Base-by-base conservation (phyloP, 2,329 filamentous ascomycete genomes). In the Epichloe brachyelytri region DNA sequence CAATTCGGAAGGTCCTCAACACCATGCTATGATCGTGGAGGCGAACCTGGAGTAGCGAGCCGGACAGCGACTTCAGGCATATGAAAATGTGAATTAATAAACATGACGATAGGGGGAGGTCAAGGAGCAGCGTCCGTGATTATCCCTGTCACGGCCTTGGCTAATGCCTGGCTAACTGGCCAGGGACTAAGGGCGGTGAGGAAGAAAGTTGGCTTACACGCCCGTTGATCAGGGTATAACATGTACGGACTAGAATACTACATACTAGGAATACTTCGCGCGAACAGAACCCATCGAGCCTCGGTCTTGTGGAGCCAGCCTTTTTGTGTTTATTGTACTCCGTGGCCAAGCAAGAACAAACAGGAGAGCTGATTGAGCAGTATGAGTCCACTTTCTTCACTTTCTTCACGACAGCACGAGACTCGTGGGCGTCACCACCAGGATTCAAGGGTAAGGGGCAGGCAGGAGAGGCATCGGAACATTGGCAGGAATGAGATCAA, bases 131-230 rank as follows among this genome's bases (percentile, higher is more conserved):
- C 8, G 26, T 26, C 48, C 39, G 14, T 39, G 12, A 19, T 17
- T 19, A 47, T 51, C 45, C 50, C 50, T 51, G 50, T 51, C 50
- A 41, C 19, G n/a, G 39, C 38, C 50, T 40, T 22, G 45, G 50
- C 39, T 20, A 39, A 19, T 39, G 33, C 36, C 40, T 45, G 43
- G 30, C 50, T 33, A 45, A 41, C 40, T 45, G 43, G 30, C 50
- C 39, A 45, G 46, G 46, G 50, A 34, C 12, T 11, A 33, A 30
- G 50, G 41, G 50, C 50, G 50, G 50, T 51, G 50, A 51, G 8
- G 50, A 38, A 19, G 34, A 46, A 36, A 14, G 30, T 20, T 20
- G n/a, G 12, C 17, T 41, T 15, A 17, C 15, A 22, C 17, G 20
- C 17, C 17, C 39, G 17, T 41, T 19, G 7, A 41, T 22, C 39